Evolutionary conservation across 2,329 filamentous ascomycete genomes (phyloP).

Genomic region (Fusarium chaquense): DNA sequence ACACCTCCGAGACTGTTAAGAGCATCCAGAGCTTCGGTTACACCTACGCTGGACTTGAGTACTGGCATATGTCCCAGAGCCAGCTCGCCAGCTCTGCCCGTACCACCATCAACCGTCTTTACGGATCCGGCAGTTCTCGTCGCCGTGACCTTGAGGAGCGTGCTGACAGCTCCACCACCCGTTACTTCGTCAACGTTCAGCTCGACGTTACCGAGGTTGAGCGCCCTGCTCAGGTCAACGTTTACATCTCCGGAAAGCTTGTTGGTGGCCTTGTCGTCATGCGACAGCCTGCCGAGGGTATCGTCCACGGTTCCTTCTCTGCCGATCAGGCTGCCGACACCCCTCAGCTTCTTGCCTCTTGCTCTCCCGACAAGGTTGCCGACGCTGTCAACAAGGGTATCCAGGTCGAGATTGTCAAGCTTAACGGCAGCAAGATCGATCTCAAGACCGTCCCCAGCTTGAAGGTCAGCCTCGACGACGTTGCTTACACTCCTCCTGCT

Average conservation of each 20-base stretch:
- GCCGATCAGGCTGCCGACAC: constrained; percentile 74
- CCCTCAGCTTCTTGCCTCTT: constrained; percentile 59
- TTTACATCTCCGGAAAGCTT: constrained; percentile 51
- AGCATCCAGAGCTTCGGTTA: constrained; percentile 55
- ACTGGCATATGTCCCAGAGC: constrained; percentile 49
- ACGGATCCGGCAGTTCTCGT: constrained; percentile 36
- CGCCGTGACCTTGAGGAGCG: constrained; percentile 37
- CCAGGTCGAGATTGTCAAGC: constrained; percentile 52
- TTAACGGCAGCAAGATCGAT: constrained; percentile 54
- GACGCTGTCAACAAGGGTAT: constrained; percentile 47
- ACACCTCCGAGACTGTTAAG: constrained; percentile 56
- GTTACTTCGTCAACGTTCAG: constrained; percentile 53
- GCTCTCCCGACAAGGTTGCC: constrained; percentile 42
- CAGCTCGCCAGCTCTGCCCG: constrained; percentile 51
- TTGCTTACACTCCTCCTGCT: constrained; percentile 46
- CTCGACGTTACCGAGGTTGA: constrained; percentile 53
- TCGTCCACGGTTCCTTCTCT: constrained; percentile 52
- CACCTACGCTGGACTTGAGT: constrained; percentile 54
- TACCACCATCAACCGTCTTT: constrained; percentile 52
- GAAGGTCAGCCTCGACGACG: constrained; percentile 48
- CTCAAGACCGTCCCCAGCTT: constrained; percentile 54
- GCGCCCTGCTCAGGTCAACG: constrained; percentile 52
- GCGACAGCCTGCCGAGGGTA: constrained; percentile 52
- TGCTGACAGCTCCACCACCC: constrained; percentile 39
- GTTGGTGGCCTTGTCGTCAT: constrained; percentile 54